phyloP scores from a whole-genome alignment of 2,329 filamentous ascomycete genomes.

The Monosporascus sp. region DNA sequence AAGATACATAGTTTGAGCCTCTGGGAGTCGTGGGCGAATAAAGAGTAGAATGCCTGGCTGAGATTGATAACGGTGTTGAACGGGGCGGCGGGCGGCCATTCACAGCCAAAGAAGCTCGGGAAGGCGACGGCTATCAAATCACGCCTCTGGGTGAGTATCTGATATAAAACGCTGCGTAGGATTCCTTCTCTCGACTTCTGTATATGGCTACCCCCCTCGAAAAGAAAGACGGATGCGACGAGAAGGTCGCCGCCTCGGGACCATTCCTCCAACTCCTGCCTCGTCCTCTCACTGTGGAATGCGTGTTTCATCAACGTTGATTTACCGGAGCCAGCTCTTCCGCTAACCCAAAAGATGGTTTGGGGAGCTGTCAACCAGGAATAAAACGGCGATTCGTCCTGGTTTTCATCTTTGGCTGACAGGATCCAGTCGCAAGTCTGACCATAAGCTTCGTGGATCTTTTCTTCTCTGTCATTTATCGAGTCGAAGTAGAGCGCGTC shows the following conservation, averaged over 20 bases:
- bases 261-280: slow-evolving; percentile 28
- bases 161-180: slow-evolving; percentile 30
- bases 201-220: slow-evolving; percentile 30
- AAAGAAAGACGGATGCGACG: slow-evolving; percentile 35
- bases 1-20: slow-evolving; percentile 21
- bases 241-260: slow-evolving; percentile 21
- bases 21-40: slow-evolving; percentile 25
- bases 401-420: slow-evolving; percentile 7
- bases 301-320: slow-evolving; percentile 43
- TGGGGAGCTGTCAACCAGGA: slow-evolving; percentile 19
- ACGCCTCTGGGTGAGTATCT: slow-evolving; percentile 25
- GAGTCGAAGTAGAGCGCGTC: slow-evolving; percentile 25
- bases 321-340: slow-evolving; percentile 42
- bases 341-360: slow-evolving; percentile 32
- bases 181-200: slow-evolving; percentile 38
- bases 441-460: slow-evolving; percentile 31
- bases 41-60: slow-evolving; percentile 24
- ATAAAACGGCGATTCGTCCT: not conserved
- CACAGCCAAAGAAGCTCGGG: slow-evolving; percentile 23
- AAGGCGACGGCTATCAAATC: slow-evolving; percentile 27
- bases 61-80: slow-evolving; percentile 24
- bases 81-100: slow-evolving; percentile 24
- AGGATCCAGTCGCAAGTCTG: slow-evolving; percentile 42
- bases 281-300: slow-evolving; percentile 21
- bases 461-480: slow-evolving; percentile 25